phyloP scores from a whole-genome alignment of 2,329 filamentous ascomycete genomes.

The Grosmannia huntii region DNA sequence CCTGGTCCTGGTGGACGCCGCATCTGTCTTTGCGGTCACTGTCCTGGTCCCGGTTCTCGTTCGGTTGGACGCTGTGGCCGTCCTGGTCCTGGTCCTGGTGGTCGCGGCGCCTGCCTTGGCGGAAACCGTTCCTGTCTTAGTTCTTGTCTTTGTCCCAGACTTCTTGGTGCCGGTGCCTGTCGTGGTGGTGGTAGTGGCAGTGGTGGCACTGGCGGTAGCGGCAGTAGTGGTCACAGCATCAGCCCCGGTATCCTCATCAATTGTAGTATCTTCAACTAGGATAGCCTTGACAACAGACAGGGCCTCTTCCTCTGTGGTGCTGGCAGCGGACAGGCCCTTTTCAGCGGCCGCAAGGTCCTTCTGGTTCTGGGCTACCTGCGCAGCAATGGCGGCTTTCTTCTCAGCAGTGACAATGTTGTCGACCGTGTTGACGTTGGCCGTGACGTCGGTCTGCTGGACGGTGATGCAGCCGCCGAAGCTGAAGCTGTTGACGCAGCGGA shows the following conservation, averaged over 20 bases:
- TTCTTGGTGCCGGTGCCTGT: no score
- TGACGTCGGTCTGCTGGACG: constrained; percentile 1
- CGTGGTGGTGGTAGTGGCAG: no score
- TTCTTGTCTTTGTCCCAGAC: no score
- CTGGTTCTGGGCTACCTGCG: constrained; percentile 1
- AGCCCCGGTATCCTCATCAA: background rate
- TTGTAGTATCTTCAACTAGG: background rate
- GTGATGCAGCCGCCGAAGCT: constrained; percentile 3
- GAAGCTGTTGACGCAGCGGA: constrained; percentile 1
- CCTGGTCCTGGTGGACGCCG: no score
- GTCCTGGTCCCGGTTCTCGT: no score
- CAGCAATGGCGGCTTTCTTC: background rate
- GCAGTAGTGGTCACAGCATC: background rate
- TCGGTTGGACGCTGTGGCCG: no score
- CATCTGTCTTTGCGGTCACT: no score
- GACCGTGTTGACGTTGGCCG: background rate
- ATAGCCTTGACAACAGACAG: background rate
- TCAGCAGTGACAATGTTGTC: background rate
- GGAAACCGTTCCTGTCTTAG: no score
- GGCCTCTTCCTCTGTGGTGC: background rate
- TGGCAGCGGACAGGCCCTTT: background rate
- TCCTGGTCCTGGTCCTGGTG: no score
- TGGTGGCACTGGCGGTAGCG: background rate
- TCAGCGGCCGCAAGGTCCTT: background rate
- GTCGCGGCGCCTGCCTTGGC: no score